These are phyloP conservation scores for Tricholoma saponaceum DNA, from an alignment of 768 basidiomycete genomes.

Conservation along the genomic window DNA sequence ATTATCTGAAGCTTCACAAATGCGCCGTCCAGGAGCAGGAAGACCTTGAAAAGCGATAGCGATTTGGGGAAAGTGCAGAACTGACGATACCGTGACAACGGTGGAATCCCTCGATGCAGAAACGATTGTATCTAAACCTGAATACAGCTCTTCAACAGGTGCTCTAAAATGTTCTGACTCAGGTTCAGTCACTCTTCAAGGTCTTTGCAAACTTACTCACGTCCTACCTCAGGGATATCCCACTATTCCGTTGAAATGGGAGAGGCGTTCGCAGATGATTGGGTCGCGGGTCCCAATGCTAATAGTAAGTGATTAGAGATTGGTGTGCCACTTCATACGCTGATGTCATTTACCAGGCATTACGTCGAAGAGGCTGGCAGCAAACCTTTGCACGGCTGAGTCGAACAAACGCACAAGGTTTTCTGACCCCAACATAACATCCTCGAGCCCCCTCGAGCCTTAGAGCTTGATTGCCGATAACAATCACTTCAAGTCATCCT, in stretches of 20 bases:
- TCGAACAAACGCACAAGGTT: background rate
- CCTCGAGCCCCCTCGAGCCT: background rate
- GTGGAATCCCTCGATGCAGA: background rate
- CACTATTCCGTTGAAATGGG: background rate
- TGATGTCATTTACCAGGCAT: background rate
- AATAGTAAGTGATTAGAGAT: background rate
- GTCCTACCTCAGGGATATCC: background rate
- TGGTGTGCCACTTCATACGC: background rate
- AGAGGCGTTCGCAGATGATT: background rate
- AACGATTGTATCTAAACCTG: background rate
- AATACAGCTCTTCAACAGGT: background rate
- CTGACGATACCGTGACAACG: background rate
- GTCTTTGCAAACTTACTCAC: background rate
- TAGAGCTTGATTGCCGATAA: background rate
- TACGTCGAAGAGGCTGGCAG: background rate
- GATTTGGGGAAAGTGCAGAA: background rate
- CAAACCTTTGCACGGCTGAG: background rate
- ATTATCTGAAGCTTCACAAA: background rate
- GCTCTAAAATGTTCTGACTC: background rate
- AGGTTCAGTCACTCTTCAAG: background rate
- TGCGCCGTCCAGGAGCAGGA: background rate
- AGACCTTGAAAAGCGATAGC: background rate
- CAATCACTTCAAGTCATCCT: background rate
- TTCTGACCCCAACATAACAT: background rate
- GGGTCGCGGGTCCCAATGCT: background rate